Evolutionary conservation across 176 grass and related monocot species (phyloP).

Genomic region (Pontederia paniculata): DNA sequence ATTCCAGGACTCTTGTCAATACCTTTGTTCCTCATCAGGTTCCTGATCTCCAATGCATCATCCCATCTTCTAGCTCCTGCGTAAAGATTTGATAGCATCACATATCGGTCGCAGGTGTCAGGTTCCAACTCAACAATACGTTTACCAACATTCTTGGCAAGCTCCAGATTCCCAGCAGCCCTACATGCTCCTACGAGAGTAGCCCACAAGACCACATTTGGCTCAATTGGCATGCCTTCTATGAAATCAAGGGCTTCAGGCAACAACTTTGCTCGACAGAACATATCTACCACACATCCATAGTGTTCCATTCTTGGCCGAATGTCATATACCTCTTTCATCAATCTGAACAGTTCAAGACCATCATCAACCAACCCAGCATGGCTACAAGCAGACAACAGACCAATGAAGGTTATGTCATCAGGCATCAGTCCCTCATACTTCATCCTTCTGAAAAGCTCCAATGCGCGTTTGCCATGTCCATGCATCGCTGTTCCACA

Average conservation of each 20-base stretch:
- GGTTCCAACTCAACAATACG: slow-evolving; percentile 6
- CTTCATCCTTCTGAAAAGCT: slow-evolving; percentile 6
- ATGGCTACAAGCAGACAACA: slow-evolving; percentile 13
- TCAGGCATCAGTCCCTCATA: not conserved
- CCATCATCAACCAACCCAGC: slow-evolving; percentile 3
- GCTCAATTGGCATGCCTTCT: slow-evolving; percentile 3
- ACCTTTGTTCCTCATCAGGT: slow-evolving; percentile 6
- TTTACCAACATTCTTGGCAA: slow-evolving; percentile 2
- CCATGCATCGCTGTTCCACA: slow-evolving; percentile 12
- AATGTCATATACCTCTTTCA: slow-evolving; percentile 5
- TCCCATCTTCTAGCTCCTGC: slow-evolving; percentile 3
- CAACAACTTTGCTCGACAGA: slow-evolving; percentile 4
- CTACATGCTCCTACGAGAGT: slow-evolving; percentile 7
- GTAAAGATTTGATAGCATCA: slow-evolving; percentile 11
- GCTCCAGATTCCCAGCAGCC: slow-evolving; percentile 2
- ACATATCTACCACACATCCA: slow-evolving; percentile 10
- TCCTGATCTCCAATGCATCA: slow-evolving; percentile 1
- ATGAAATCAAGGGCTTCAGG: slow-evolving; percentile 5
- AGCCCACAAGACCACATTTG: slow-evolving; percentile 16
- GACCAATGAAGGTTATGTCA: slow-evolving; percentile 13
- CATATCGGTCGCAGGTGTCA: slow-evolving; percentile 7
- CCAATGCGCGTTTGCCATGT: not conserved
- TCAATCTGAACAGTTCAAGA: slow-evolving; percentile 3
- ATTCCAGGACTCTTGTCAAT: slow-evolving; percentile 4
- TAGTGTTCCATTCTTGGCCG: slow-evolving; percentile 7